Evolutionary conservation across 768 basidiomycete genomes (phyloP).

Genomic region (Mycena chlorophos): DNA sequence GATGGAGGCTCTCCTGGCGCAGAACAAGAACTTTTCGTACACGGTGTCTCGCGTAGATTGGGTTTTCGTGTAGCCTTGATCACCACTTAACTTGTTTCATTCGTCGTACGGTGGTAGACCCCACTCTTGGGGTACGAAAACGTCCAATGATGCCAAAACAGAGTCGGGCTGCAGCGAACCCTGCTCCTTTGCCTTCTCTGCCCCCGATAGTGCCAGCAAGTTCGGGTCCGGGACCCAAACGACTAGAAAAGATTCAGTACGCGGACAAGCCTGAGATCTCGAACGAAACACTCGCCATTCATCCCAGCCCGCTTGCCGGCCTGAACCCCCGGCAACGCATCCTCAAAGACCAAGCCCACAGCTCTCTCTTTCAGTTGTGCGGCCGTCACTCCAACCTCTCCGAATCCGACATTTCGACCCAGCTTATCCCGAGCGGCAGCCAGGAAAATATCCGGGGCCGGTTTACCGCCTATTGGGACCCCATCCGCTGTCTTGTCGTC

Average conservation of each 20-base stretch:
- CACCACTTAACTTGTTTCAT: too few relatives aligned
- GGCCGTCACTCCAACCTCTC: constrained; percentile 32
- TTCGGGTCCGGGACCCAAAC: constrained; percentile 84
- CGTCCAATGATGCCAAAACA: constrained; percentile 59
- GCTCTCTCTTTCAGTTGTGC: constrained; percentile 48
- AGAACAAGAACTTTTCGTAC: too few relatives aligned
- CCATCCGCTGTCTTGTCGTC: constrained; percentile 57
- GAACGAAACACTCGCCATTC: constrained; percentile 55
- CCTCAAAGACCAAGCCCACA: constrained; percentile 81
- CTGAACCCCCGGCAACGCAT: constrained; percentile 72
- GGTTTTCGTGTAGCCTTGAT: too few relatives aligned
- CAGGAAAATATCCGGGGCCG: constrained; percentile 80
- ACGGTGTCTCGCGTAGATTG: too few relatives aligned
- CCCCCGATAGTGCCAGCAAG: constrained; percentile 50
- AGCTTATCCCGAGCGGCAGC: constrained; percentile 64
- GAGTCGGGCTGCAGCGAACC: constrained; percentile 39
- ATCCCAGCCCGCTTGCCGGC: constrained; percentile 85
- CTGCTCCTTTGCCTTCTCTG: constrained; percentile 41
- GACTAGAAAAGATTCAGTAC: constrained; percentile 42
- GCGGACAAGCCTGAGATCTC: constrained; percentile 7
- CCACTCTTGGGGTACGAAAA: constrained; percentile 82
- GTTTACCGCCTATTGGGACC: constrained; percentile 61
- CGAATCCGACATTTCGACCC: constrained; percentile 54
- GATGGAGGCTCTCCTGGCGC: too few relatives aligned
- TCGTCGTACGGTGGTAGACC: not conserved